phyloP scores from a whole-genome alignment of 495 filamentous ascomycete genomes.

The Choiromyces venosus region DNA sequence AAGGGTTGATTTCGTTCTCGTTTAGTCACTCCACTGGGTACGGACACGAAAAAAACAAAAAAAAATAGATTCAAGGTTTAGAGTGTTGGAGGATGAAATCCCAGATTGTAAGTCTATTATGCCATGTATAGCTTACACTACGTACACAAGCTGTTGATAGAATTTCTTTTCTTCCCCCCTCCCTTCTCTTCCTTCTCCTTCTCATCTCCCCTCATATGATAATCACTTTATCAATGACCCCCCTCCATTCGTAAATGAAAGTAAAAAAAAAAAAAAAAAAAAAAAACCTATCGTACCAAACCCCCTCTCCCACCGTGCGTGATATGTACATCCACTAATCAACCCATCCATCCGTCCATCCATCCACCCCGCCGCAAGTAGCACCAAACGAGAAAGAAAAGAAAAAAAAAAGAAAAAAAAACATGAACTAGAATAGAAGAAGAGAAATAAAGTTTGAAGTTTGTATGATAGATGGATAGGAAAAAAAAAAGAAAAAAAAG shows the following conservation, averaged over 20 bases:
- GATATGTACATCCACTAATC: constrained; percentile 1
- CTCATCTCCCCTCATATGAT: not conserved
- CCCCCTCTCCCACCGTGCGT: not conserved
- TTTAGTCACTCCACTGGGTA: not conserved
- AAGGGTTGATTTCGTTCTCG: constrained; percentile 60
- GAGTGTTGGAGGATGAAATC: constrained; percentile 17
- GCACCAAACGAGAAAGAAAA: not conserved
- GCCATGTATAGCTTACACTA: not conserved
- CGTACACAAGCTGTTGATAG: not conserved
- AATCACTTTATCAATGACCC: not conserved
- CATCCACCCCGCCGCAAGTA: not conserved
- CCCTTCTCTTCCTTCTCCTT: not conserved
- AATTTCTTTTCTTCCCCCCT: not conserved
- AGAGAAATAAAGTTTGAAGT: not conserved
- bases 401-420: not conserved
- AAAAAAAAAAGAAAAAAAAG: not conserved
- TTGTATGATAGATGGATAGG: not conserved
- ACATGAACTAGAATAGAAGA: not conserved
- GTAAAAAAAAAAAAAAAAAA: constrained; percentile 1
- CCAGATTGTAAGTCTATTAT: constrained; percentile 4
- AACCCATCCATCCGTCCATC: too few relatives aligned
- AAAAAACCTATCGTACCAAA: constrained; percentile 1
- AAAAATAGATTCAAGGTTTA: constrained; percentile 4
- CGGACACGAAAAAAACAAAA: constrained; percentile 52
- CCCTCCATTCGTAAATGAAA: not conserved